Base-by-base conservation (phyloP, 1,284 basidiomycete genomes). In the Takashimella koratensis region DNA sequence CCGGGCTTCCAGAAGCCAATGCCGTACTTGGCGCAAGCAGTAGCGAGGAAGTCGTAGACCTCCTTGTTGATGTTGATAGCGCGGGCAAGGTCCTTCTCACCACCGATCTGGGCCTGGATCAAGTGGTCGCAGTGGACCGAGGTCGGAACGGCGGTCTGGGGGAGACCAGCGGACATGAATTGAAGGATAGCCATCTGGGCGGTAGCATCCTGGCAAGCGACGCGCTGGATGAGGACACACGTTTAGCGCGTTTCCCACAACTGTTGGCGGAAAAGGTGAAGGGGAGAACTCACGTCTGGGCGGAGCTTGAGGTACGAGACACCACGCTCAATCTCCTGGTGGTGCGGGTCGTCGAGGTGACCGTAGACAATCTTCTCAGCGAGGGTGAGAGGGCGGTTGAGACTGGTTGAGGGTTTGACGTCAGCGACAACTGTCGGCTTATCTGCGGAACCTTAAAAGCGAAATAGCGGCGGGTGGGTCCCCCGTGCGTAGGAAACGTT, bases 101-200 rank as follows among this genome's bases (percentile, higher is more conserved):
- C 94, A 57, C 94, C 94, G 58, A 92, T 77, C 77, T 97, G 93
- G 45, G 96, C 95, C 81, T 98, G 92, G 74, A 99, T 98, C 76
- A 98, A 84, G 80, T 99, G 95, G 81, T 99, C 95, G 76, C 96
- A 98, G 82, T 97, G 92, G 53, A 97, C 91, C 59, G 95, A 97
- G 62, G 95, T 94, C 45, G 96, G 95, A 63, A 98, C 94, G 54
- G 95, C 93, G 47, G 90, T 91, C 51, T 92, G 94, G 76, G 93
- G 91, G 82, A 99, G 93, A 66, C 95, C 95, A 23, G 96, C 94
- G 47, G 95, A 97, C 96, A 99, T 98, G 85, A 99, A 99, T 82
- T 99, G 95, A 65, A 99, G 84, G 58, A 98, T 84, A 40, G 96
- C 96, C 96, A 99, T 99, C 87, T 98, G 78, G 52, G 93, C 93